A percentile compares a stretch with the other conserved stretches of the same genome.
These are phyloP conservation scores for Acanthamoeba quina DNA, from an alignment of 208 protist genomes.

Conservation along the genomic window DNA sequence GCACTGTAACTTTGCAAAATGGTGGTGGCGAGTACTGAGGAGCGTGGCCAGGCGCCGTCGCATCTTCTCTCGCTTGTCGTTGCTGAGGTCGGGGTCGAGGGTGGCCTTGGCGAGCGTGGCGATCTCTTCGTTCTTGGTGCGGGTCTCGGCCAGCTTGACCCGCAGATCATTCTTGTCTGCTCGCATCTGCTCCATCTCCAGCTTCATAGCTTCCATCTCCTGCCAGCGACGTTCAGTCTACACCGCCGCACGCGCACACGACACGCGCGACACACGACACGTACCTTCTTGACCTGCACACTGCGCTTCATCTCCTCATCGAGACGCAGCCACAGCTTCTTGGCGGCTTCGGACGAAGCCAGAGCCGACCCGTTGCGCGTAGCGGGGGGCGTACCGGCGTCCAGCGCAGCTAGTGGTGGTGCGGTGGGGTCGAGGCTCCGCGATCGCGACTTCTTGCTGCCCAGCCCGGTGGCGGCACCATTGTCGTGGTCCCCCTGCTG, in stretches of 20 bases:
- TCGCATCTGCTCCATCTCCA: conserved; percentile 22
- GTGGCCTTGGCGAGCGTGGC: conserved; percentile 42
- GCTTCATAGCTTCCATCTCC: conserved; percentile 6
- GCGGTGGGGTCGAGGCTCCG: background rate
- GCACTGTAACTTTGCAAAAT: background rate
- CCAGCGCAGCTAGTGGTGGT: background rate
- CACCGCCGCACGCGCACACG: background rate
- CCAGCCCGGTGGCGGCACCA: background rate
- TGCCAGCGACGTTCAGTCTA: background rate
- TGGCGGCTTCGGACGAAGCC: background rate
- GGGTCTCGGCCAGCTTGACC: conserved; percentile 33
- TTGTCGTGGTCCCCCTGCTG: background rate
- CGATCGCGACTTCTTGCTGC: background rate
- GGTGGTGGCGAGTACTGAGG: conserved; percentile 18
- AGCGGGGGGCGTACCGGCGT: background rate
- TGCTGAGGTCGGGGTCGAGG: background rate
- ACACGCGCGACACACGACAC: background rate
- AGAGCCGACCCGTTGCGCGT: background rate
- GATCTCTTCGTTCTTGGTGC: conserved; percentile 41
- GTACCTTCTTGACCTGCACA: background rate
- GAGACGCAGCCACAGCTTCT: conserved; percentile 50
- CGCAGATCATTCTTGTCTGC: conserved; percentile 48
- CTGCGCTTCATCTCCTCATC: conserved; percentile 41
- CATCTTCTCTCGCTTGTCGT: conserved; percentile 39
- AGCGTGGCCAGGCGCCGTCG: background rate